Evolutionary conservation across 2,329 filamentous ascomycete species (phyloP).

Genomic region (Fusarium sp.): DNA sequence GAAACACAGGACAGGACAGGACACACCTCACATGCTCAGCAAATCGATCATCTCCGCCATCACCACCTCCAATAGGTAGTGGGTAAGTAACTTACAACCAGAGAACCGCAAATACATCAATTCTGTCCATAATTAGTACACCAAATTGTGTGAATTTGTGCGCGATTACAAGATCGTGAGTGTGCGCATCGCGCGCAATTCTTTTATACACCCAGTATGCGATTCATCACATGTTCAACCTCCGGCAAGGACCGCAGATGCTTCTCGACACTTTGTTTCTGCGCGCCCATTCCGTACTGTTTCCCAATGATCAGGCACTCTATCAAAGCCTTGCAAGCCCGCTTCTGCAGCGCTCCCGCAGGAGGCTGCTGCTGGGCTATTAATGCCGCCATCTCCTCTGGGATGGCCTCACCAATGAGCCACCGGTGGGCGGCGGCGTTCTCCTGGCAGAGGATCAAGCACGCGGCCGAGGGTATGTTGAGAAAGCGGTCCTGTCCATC

Average conservation of each 20-base stretch:
- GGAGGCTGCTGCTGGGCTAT: background rate
- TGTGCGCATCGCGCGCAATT: background rate
- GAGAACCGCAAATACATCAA: too few relatives aligned
- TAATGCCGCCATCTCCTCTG: background rate
- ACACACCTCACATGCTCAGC: too few relatives aligned
- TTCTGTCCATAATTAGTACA: too few relatives aligned
- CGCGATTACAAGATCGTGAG: too few relatives aligned
- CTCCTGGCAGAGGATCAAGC: background rate
- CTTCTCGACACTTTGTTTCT: background rate
- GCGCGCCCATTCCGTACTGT: background rate
- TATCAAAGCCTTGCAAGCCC: background rate
- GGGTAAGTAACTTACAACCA: too few relatives aligned
- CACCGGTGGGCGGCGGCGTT: background rate
- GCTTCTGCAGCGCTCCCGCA: background rate
- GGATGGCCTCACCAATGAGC: background rate
- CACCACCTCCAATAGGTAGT: too few relatives aligned
- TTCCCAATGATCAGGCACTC: background rate
- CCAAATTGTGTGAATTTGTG: too few relatives aligned
- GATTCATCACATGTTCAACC: background rate
- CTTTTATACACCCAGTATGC: background rate
- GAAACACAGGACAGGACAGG: too few relatives aligned
- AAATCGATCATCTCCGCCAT: too few relatives aligned
- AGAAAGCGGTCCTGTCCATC: background rate
- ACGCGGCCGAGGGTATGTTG: background rate
- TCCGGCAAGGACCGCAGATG: background rate